A percentile compares a stretch with the other conserved stretches of the same genome.
These are phyloP conservation scores for Pittosporum tobira DNA, from an alignment of 129 eudicot species.

Conservation along the genomic window DNA sequence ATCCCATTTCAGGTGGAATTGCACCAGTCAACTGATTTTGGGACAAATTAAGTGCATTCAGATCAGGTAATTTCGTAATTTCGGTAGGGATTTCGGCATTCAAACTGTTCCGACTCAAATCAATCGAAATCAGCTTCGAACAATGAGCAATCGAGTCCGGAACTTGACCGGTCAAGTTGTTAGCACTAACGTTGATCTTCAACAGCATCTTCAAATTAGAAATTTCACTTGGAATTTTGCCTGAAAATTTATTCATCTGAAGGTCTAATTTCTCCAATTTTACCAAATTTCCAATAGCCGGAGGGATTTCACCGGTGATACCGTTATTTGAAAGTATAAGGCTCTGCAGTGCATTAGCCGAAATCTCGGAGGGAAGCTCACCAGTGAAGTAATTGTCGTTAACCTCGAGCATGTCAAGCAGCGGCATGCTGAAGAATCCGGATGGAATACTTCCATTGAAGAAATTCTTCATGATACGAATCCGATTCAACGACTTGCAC, in stretches of 20 bases:
- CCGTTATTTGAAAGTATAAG: slow-evolving; percentile 48
- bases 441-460: slow-evolving; percentile 63
- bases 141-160: slow-evolving; percentile 42
- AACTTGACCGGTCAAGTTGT: slow-evolving; percentile 45
- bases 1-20: slow-evolving; percentile 58
- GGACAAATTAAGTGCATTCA: slow-evolving; percentile 57
- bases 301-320: slow-evolving; percentile 54
- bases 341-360: slow-evolving; percentile 28
- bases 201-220: slow-evolving; percentile 33
- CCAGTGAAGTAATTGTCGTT: slow-evolving; percentile 63
- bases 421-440: slow-evolving; percentile 57
- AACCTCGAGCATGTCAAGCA: slow-evolving; percentile 48
- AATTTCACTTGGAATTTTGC: slow-evolving; percentile 48
- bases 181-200: slow-evolving; percentile 41
- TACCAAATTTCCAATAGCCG: slow-evolving; percentile 38
- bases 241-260: slow-evolving; percentile 41
- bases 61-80: slow-evolving; percentile 29
- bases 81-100: slow-evolving; percentile 46
- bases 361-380: slow-evolving; percentile 38
- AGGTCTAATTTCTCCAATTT: slow-evolving; percentile 37
- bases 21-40: slow-evolving; percentile 47
- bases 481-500: slow-evolving; percentile 46
- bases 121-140: slow-evolving; percentile 38
- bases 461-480: slow-evolving; percentile 49
- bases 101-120: slow-evolving; percentile 61